phyloP scores from a whole-genome alignment of 106 monocot species.

The Phalaenopsis equestris region DNA sequence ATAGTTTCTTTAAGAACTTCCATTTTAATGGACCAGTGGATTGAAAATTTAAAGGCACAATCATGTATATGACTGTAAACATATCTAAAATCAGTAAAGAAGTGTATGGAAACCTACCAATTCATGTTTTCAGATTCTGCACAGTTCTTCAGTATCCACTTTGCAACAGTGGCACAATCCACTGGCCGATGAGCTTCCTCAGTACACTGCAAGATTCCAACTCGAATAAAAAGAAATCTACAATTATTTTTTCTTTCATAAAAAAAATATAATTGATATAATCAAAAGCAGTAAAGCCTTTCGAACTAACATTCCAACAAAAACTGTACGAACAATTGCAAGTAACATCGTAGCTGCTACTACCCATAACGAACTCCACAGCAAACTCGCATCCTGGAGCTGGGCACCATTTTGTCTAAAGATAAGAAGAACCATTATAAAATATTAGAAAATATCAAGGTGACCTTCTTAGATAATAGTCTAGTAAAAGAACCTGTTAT shows the following conservation, averaged over 20 bases:
- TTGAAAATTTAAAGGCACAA: background rate
- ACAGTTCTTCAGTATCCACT: slow-evolving; percentile 82
- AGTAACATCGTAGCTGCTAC: slow-evolving; percentile 63
- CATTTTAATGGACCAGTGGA: background rate
- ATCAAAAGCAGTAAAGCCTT: slow-evolving; percentile 1
- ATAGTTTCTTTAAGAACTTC: background rate
- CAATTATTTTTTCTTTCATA: background rate
- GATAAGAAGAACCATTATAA: background rate
- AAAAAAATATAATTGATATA: background rate
- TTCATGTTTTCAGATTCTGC: slow-evolving; percentile 91
- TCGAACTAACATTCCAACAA: slow-evolving; percentile 80
- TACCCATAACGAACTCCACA: slow-evolving; percentile 61
- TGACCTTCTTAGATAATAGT: background rate
- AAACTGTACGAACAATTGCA: slow-evolving; percentile 68
- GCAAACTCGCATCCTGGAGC: slow-evolving; percentile 80
- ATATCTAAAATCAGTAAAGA: background rate
- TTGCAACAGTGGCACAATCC: slow-evolving; percentile 66
- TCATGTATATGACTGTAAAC: background rate
- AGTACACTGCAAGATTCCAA: slow-evolving; percentile 51
- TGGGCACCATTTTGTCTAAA: slow-evolving; percentile 88
- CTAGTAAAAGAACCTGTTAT: background rate
- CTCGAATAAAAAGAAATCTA: background rate
- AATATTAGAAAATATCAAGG: background rate
- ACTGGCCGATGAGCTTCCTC: slow-evolving; percentile 93
- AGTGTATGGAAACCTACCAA: slow-evolving; percentile 30